These are phyloP conservation scores for Aureobasidium musti DNA, from an alignment of 2,329 filamentous ascomycete species.

Conservation along the genomic window DNA sequence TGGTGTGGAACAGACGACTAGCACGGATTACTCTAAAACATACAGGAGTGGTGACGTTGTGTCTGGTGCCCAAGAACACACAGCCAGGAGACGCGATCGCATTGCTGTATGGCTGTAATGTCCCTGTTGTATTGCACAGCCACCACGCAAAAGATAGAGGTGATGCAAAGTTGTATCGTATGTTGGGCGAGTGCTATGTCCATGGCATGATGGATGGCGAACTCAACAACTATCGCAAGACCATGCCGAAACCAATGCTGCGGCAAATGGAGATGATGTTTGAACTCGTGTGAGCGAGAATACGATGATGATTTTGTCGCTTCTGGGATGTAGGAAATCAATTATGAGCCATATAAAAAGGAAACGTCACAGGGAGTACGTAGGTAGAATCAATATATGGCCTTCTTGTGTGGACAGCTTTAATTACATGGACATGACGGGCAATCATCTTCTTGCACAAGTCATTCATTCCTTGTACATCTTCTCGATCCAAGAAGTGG, in stretches of 20 bases:
- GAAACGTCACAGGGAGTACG: too few species aligned
- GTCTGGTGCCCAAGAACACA: slow-evolving; percentile 9
- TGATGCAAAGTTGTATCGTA: slow-evolving; percentile 1
- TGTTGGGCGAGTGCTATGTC: slow-evolving; percentile 39
- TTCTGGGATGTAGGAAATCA: too few species aligned
- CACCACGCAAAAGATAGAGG: not conserved
- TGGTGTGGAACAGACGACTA: slow-evolving; percentile 11
- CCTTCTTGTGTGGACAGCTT: too few species aligned
- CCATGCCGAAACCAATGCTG: slow-evolving; percentile 3
- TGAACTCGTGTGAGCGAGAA: not conserved
- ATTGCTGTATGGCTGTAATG: slow-evolving; percentile 24
- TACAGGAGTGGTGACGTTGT: not conserved
- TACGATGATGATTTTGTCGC: too few species aligned
- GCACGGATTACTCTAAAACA: not conserved
- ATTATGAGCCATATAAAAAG: too few species aligned
- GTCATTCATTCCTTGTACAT: too few species aligned
- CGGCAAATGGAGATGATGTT: not conserved
- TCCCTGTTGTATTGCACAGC: slow-evolving; percentile 5
- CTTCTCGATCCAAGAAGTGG: too few species aligned
- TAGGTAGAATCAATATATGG: too few species aligned
- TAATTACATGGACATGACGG: too few species aligned
- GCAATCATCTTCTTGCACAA: too few species aligned
- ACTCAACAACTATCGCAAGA: slow-evolving; percentile 17
- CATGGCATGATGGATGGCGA: slow-evolving; percentile 42
- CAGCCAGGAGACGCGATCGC: slow-evolving; percentile 17